Evolutionary conservation across 139 green algal genomes (phyloP).

Genomic region (Raphidocelis subcapitata): DNA sequence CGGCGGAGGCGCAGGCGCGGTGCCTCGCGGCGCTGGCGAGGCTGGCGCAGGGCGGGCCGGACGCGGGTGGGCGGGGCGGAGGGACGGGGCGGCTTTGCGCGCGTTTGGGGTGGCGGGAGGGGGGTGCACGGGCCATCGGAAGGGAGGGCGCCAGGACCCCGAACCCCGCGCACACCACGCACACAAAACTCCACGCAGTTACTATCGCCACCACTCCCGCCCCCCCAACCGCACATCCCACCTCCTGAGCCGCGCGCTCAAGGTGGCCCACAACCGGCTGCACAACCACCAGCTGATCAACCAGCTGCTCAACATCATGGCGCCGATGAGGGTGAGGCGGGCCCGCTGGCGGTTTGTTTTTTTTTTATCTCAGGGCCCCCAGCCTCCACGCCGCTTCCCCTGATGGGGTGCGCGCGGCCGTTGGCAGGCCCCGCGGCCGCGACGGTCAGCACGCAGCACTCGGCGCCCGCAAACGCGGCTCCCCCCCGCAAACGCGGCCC

Average conservation of each 20-base stretch:
- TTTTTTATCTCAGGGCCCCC: not conserved
- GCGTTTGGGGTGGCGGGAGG: too few relatives aligned
- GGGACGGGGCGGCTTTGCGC: too few relatives aligned
- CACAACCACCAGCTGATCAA: slow-evolving; percentile 33
- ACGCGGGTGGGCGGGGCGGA: slow-evolving; percentile 5
- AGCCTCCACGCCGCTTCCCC: not conserved
- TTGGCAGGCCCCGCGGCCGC: not conserved
- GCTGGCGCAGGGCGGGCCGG: not conserved
- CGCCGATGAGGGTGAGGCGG: slow-evolving; percentile 11
- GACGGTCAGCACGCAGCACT: not conserved
- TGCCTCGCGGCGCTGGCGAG: slow-evolving; percentile 10
- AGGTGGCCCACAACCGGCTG: slow-evolving; percentile 22
- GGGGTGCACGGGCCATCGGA: too few relatives aligned
- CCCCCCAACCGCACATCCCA: too few relatives aligned
- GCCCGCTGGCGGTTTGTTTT: not conserved
- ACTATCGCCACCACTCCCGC: too few relatives aligned
- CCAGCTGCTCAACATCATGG: slow-evolving; percentile 23
- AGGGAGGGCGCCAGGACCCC: too few relatives aligned
- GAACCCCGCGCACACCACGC: too few relatives aligned
- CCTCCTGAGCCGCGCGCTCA: slow-evolving; percentile 28
- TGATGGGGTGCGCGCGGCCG: too few relatives aligned
- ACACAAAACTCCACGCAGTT: too few relatives aligned
- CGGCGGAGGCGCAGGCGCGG: not conserved
- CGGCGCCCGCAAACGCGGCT: not conserved
- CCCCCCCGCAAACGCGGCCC: not conserved